Conservation (phyloP, 371 early-diverging fungal genomes). For the Syncephalastrum sp. region DNA sequence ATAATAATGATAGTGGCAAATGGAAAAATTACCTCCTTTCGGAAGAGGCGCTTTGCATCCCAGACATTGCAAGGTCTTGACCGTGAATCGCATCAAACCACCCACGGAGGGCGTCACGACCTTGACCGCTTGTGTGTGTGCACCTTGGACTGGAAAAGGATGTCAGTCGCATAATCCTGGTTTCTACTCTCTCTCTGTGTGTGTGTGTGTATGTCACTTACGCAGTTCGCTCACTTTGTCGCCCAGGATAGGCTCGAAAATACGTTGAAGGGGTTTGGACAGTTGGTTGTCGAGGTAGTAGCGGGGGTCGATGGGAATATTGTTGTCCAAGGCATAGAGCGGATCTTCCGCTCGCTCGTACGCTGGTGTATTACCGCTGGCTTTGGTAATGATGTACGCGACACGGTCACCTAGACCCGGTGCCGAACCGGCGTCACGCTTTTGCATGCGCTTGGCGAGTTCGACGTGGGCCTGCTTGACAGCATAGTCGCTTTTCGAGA, state of each 20-base stretch:
- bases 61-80: conserved; percentile 88
- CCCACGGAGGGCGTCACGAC: conserved; percentile 89
- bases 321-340: conserved; percentile 97
- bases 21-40: conserved; percentile 57
- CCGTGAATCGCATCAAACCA: conserved; percentile 94
- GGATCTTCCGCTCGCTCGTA: conserved; percentile 99
- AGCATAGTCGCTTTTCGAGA: conserved; percentile 96
- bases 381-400: conserved; percentile 98
- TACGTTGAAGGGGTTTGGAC: conserved; percentile 93
- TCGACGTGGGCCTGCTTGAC: conserved; percentile 98
- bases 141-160: conserved; percentile 67
- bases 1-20: not conserved
- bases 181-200: not conserved
- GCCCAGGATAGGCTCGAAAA: conserved; percentile 99
- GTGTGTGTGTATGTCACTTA: conserved; percentile 30
- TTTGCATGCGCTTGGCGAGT: conserved; percentile 95
- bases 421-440: conserved; percentile 97
- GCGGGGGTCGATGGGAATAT: conserved; percentile 98
- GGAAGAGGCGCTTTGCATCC: conserved; percentile 92
- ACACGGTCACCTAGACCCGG: conserved; percentile 99
- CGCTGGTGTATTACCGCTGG: conserved; percentile 86
- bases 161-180: conserved; percentile 4
- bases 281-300: conserved; percentile 99
- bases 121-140: conserved; percentile 89
- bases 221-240: conserved; percentile 79